These are phyloP conservation scores for Escallonia rubra DNA, from an alignment of 129 eudicot genomes.

Conservation along the genomic window DNA sequence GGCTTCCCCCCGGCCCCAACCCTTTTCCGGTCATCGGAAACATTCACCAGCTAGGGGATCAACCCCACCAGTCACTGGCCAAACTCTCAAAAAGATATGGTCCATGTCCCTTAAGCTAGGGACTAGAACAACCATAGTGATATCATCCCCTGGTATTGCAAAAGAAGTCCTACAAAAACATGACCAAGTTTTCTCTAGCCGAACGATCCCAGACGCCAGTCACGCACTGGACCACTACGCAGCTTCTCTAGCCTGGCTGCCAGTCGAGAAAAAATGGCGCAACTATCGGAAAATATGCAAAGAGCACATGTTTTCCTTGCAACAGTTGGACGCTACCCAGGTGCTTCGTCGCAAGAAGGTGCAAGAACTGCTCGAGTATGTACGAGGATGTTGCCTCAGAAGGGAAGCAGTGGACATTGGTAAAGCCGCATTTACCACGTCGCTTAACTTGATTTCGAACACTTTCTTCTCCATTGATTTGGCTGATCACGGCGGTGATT, in stretches of 20 bases:
- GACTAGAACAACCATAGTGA: neutral
- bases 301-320: too few species aligned
- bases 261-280: too few species aligned
- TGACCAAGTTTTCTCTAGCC: neutral
- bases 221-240: neutral
- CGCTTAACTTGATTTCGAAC: constrained; percentile 40
- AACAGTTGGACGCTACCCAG: too few species aligned
- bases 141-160: neutral
- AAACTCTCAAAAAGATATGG: neutral
- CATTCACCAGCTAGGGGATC: neutral
- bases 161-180: neutral
- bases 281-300: too few species aligned
- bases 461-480: constrained; percentile 43
- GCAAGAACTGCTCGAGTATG: constrained; percentile 1
- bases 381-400: constrained; percentile 4
- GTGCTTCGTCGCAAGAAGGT: neutral
- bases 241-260: neutral
- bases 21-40: neutral
- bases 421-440: constrained; percentile 26
- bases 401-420: constrained; percentile 25
- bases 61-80: constrained; percentile 2
- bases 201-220: neutral
- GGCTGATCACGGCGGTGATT: constrained; percentile 2
- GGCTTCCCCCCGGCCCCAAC: neutral
- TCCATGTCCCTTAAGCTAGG: neutral